A percentile compares a stretch with the other conserved stretches of the same genome.
These are phyloP conservation scores for Scheffersomyces parashehatae DNA, from an alignment of 1,139 yeast genomes.

Conservation along the genomic window DNA sequence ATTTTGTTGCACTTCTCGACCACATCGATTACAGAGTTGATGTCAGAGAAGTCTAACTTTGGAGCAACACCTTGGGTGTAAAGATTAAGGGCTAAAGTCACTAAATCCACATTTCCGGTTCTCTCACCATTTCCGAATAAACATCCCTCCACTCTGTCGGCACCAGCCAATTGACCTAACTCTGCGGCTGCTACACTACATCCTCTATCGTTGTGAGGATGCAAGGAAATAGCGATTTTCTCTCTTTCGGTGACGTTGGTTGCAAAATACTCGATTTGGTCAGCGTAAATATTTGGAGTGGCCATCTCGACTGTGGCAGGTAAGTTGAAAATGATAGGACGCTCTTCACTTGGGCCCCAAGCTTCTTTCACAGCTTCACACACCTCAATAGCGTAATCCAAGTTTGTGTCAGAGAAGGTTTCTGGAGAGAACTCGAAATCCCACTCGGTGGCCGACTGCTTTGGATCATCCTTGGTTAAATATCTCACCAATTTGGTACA, in stretches of 20 bases:
- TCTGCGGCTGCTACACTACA: constrained; percentile 98
- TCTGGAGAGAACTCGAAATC: constrained; percentile 93
- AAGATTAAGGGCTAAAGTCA: constrained; percentile 87
- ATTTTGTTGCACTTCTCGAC: constrained; percentile 95
- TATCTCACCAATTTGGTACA: constrained; percentile 78
- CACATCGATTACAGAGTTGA: constrained; percentile 76
- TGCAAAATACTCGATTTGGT: constrained; percentile 89
- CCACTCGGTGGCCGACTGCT: constrained; percentile 75
- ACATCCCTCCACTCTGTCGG: constrained; percentile 97
- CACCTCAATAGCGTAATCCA: constrained; percentile 77
- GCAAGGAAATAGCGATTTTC: constrained; percentile 83
- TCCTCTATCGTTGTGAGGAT: constrained; percentile 96
- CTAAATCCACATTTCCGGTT: constrained; percentile 96
- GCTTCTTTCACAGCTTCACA: constrained; percentile 95
- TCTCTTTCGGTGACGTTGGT: constrained; percentile 80
- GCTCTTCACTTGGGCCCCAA: constrained; percentile 83
- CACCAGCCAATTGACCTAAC: constrained; percentile 91
- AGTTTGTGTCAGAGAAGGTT: constrained; percentile 86
- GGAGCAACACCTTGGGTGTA: constrained; percentile 95
- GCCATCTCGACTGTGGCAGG: constrained; percentile 99
- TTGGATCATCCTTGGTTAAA: constrained; percentile 86
- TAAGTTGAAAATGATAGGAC: constrained; percentile 89
- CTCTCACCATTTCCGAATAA: constrained; percentile 97
- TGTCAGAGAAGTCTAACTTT: constrained; percentile 81
- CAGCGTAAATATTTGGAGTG: constrained; percentile 93